Base-by-base conservation (phyloP, 768 basidiomycete species). In the Lepiota brunneoincarnata region DNA sequence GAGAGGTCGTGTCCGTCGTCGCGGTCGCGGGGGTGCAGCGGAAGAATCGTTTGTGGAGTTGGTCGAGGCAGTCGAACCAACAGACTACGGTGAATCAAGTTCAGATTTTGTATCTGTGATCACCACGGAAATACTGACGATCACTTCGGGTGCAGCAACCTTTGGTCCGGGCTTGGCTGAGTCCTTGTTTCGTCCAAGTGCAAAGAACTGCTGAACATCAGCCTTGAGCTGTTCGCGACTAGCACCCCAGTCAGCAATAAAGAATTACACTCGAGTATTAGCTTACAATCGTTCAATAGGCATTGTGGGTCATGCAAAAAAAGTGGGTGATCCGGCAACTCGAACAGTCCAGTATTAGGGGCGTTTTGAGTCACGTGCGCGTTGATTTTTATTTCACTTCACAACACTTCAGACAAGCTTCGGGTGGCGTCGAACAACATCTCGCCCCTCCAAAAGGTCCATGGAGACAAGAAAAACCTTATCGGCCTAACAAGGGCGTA, bases 1-100 rank as follows among this genome's bases (percentile, higher is more conserved):
- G 18, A 74, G 59, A 20, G 69, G 61, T 46, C 56, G 59, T 20
- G 45, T 37, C 48, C 59, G 63, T n/a, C n/a, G n/a, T n/a, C n/a
- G n/a, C 43, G 38, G 35, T 17, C 36, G 42, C 11, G 31, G 31
- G 2, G 11, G 31, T 31, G 28, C 39, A 36, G 48, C 9, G 24
- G 21, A 41, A 15, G 21, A 28, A 17, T 18, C 31, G 23, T 24
- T n/a, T 2, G 50, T 51, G 24, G 51, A 45, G 34, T 65, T 67
- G 14, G 61, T 56, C n/a, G 69, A 70, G 11, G 63, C 59, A 26
- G 68, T 57, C 24, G 58, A 61, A 6, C n/a, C 41, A 11, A 58
- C 40, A 39, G 60, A 57, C 57, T 54, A 14, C 35, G 34, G 2
- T 4, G 31, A n/a, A 48, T 6, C 10, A 5, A 14, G 1, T 35